Percentiles rank a stretch among this genome's conserved stretches.
phyloP scores from a whole-genome alignment of 257 asterid species.

The Nemophila menziesii region DNA sequence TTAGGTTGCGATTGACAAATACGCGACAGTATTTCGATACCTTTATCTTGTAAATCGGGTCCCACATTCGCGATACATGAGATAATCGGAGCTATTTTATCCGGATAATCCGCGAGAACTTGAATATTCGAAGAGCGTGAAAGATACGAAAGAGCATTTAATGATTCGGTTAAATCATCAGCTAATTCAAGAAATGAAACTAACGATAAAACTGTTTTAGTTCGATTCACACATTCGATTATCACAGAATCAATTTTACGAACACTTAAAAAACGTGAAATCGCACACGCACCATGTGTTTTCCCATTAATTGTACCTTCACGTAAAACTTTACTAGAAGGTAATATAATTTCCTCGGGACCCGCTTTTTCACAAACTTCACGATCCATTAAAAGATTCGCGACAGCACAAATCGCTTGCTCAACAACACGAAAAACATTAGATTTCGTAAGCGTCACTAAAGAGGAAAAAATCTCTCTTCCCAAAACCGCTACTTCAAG shows the following conservation, averaged over 20 bases:
- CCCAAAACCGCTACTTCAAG: conserved; percentile 75
- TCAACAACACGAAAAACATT: conserved; percentile 63
- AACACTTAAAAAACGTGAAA: conserved; percentile 72
- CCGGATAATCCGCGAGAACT: conserved; percentile 80
- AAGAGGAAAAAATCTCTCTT: conserved; percentile 54
- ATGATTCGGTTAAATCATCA: conserved; percentile 63
- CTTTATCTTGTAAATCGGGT: conserved; percentile 75
- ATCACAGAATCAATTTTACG: conserved; percentile 53
- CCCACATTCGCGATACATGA: conserved; percentile 69
- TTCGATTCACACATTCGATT: conserved; percentile 62
- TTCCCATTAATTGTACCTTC: conserved; percentile 73
- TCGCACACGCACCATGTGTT: conserved; percentile 82
- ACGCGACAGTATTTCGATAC: conserved; percentile 68
- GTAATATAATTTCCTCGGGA: conserved; percentile 65
- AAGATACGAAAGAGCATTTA: conserved; percentile 77
- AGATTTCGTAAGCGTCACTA: conserved; percentile 72
- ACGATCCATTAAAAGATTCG: conserved; percentile 78
- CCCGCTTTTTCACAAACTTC: conserved; percentile 65
- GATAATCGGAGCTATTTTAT: conserved; percentile 65
- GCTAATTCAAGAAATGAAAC: conserved; percentile 78
- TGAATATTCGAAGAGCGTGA: conserved; percentile 50
- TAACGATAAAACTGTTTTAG: conserved; percentile 80
- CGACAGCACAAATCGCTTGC: conserved; percentile 93
- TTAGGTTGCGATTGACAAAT: conserved; percentile 64
- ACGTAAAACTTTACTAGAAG: conserved; percentile 75